phyloP scores from a whole-genome alignment of 1,139 yeast genomes.

The Lodderomyces margitis region DNA sequence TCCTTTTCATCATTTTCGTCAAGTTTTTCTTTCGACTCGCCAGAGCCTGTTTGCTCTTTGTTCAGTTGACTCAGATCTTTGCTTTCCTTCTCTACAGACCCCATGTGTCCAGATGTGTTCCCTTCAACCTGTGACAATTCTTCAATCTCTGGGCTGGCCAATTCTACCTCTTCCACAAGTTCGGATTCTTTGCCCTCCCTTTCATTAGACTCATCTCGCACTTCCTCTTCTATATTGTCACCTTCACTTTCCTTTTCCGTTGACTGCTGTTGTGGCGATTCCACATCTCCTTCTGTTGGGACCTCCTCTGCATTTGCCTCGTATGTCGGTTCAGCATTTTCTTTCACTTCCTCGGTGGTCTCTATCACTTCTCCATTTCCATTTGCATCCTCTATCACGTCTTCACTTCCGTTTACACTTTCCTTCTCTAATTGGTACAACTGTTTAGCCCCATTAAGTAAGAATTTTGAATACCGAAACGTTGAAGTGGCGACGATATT shows the following conservation, averaged over 20 bases:
- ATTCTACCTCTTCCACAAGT: slow-evolving; percentile 3
- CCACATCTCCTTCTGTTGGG: slow-evolving; percentile 9
- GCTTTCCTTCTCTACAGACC: slow-evolving; percentile 9
- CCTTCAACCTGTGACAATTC: background rate
- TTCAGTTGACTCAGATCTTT: too few relatives aligned
- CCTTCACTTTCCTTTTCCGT: slow-evolving; percentile 5
- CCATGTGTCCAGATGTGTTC: slow-evolving; percentile 3
- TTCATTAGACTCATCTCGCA: slow-evolving; percentile 1
- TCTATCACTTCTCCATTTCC: slow-evolving; percentile 2
- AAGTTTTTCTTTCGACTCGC: slow-evolving; percentile 7
- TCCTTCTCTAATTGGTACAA: slow-evolving; percentile 14
- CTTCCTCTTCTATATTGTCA: slow-evolving; percentile 3
- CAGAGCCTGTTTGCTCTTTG: too few relatives aligned
- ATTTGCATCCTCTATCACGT: background rate
- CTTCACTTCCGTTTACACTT: slow-evolving; percentile 1
- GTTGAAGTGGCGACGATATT: slow-evolving; percentile 27
- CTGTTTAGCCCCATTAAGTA: slow-evolving; percentile 30
- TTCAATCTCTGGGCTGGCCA: slow-evolving; percentile 6
- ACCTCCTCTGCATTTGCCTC: slow-evolving; percentile 10
- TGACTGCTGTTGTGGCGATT: slow-evolving; percentile 8
- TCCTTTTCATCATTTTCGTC: background rate
- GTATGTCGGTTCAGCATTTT: slow-evolving; percentile 11
- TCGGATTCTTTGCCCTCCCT: slow-evolving; percentile 5
- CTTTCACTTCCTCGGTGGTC: slow-evolving; percentile 9
- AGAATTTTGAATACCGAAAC: slow-evolving; percentile 23